Base-by-base conservation (phyloP, 2,329 filamentous ascomycete genomes). In the Stachybotrys chlorohalonatus region DNA sequence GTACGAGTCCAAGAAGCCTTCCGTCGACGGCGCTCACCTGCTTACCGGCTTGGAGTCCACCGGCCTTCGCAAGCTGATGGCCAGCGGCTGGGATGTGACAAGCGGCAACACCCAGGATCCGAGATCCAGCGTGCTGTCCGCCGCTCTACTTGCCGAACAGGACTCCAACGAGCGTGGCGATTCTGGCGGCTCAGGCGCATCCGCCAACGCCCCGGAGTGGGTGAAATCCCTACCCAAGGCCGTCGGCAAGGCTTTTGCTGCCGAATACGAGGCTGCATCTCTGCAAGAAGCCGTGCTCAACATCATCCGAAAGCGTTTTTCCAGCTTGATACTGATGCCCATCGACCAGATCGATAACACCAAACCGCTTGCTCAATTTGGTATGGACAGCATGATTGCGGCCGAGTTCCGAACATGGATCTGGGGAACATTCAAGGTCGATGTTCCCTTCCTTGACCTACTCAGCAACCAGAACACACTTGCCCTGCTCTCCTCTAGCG, bases 331-430 rank as follows among this genome's bases (percentile, higher is more conserved):
- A 4, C 52, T 66, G 8, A 56, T 66, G 16, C 60, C 58, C 5
- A 11, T 55, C 0, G 68, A 68, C 5, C 53, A 66, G 24, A 55
- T 71, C 3, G 62, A 66, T 9, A 52, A 47, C 4, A 47, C 53
- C 16, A 63, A 61, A 52, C 53, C 67, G 8, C 56, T 75, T 4
- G 52, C 62, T 0, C 52, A 58, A 1, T 74, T 67, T 55, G 72
- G 73, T 7, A 58, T 75, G 15, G 72, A 75, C 56, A 71, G 68
- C 53, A 73, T 75, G 68, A 63, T 75, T 42, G 71, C 64, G 0
- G 63, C 68, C 9, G 73, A 75, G 57, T 68, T 74, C 49, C 63
- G 72, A 15, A 63, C 63, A 0, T 72, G 68, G 68, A 62, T 73
- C 31, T 72, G 62, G 51, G 55, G 59, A 6, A 57, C 59, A 9